Percentiles rank a stretch among this genome's conserved stretches.
Conservation (phyloP, 305 asterid genomes). For the Nicotiana rustica region DNA sequence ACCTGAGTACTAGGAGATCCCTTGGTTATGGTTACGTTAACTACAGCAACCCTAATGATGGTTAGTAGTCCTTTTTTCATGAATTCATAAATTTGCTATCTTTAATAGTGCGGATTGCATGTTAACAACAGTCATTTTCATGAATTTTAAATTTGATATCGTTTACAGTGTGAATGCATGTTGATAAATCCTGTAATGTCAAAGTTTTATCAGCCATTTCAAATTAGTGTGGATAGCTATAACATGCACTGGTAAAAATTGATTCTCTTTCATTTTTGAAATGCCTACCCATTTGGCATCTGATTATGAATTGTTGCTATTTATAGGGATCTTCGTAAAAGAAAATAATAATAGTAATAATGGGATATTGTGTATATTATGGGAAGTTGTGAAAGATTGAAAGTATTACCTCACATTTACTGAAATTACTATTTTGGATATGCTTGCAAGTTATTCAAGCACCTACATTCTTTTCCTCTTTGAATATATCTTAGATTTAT, state of each 20-base stretch:
- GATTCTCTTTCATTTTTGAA: not conserved
- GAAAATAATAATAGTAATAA: no score
- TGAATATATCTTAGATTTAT: not conserved
- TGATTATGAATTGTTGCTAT: no score
- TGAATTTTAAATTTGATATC: not conserved
- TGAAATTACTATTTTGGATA: not conserved
- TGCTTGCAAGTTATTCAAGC: not conserved
- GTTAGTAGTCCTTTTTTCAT: conserved; percentile 32
- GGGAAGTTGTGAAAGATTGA: no score
- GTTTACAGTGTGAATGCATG: no score
- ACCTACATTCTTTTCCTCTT: not conserved
- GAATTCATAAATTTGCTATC: not conserved
- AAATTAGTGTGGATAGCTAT: not conserved
- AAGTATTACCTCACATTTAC: not conserved
- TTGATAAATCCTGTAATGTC: no score
- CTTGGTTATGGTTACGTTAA: conserved; percentile 53
- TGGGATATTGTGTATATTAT: no score
- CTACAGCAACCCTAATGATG: conserved; percentile 44
- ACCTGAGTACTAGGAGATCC: conserved; percentile 42
- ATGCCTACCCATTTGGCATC: not conserved
- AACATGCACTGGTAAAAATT: no score
- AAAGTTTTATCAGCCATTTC: not conserved
- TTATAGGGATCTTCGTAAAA: not conserved
- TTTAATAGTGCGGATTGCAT: not conserved
- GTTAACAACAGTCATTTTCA: not conserved